Evolutionary conservation across 1,139 yeast genomes (phyloP).

Genomic region (Sugiyamaella novakii): DNA sequence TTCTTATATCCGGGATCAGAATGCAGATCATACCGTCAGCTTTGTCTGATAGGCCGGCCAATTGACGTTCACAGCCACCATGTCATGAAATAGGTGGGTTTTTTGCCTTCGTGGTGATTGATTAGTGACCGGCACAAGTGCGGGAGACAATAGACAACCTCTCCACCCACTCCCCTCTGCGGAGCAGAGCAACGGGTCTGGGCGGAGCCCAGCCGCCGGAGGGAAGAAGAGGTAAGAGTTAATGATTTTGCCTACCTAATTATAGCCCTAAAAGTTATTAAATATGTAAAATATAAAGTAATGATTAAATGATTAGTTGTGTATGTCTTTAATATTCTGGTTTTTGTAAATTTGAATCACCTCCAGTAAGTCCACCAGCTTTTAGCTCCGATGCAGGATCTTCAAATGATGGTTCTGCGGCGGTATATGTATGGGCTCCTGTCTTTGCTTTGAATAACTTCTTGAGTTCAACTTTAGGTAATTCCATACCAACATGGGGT

Average conservation of each 20-base stretch:
- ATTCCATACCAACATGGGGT: conserved; percentile 10
- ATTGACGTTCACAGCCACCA: too few relatives aligned
- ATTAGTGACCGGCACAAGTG: too few relatives aligned
- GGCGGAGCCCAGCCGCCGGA: not conserved
- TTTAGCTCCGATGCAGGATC: conserved; percentile 14
- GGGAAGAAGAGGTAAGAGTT: not conserved
- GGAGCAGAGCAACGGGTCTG: not conserved
- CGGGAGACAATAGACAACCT: too few relatives aligned
- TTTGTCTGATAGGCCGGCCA: too few relatives aligned
- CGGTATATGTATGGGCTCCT: conserved; percentile 4
- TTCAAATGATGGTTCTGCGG: conserved; percentile 13
- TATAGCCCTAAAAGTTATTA: not conserved
- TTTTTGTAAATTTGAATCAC: conserved; percentile 9
- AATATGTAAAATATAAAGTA: too few relatives aligned
- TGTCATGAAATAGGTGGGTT: too few relatives aligned
- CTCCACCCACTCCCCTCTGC: too few relatives aligned
- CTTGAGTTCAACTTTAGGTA: conserved; percentile 10
- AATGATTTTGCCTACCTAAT: not conserved
- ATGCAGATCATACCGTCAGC: too few relatives aligned
- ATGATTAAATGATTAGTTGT: not conserved
- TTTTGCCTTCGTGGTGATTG: too few relatives aligned
- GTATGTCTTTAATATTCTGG: conserved; percentile 10
- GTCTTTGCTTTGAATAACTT: conserved; percentile 12
- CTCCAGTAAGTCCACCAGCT: conserved; percentile 15
- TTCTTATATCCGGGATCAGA: too few relatives aligned